Base-by-base conservation (phyloP, 768 basidiomycete species). In the Phylloporus sp. region DNA sequence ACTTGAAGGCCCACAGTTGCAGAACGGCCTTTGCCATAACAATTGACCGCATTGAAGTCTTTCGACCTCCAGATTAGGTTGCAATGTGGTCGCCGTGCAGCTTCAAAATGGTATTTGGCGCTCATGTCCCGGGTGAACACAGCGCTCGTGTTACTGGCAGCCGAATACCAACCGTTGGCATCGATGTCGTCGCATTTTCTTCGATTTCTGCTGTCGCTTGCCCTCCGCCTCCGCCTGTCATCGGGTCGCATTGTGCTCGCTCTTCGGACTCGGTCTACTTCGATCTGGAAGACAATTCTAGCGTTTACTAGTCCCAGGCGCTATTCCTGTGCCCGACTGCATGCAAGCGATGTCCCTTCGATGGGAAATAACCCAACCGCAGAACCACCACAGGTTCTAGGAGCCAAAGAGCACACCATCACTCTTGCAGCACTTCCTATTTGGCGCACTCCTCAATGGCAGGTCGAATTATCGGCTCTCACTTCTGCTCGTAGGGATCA, bases 361-460 rank as follows among this genome's bases (percentile, higher is more conserved):
- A 9, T 11, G 18, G 29, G 8, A 31, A 29, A 13, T 20, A 18
- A 7, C 14, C 9, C n/a, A 22, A 27, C 0, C 4, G n/a, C 21
- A 26, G 39, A 14, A 29, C 29, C 1, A 24, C 24, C 33, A 5
- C 23, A 38, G 11, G 7, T 0, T 7, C 17, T n/a, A 8, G n/a
- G 23, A 17, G 7, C 14, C 28, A 29, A 32, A 41, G 41, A 45
- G 6, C 4, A 15, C 29, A 10, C 4, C 0, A 31, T 17, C 6
- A 55, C 53, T 26, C 52, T 45, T 26, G 39, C 53, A 36, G n/a
- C 40, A 17, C 21, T 33, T 5, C 54, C 49, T 5, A 49, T 44
- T 11, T 9, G n/a, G 18, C 10, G 4, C 24, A 4, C n/a, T 5
- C 3, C 21, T 11, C 9, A 10, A 24, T 56, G 37, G 57, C n/a